Base-by-base conservation (phyloP, 176 grass and related monocot species). In the Panicum miliaceum region DNA sequence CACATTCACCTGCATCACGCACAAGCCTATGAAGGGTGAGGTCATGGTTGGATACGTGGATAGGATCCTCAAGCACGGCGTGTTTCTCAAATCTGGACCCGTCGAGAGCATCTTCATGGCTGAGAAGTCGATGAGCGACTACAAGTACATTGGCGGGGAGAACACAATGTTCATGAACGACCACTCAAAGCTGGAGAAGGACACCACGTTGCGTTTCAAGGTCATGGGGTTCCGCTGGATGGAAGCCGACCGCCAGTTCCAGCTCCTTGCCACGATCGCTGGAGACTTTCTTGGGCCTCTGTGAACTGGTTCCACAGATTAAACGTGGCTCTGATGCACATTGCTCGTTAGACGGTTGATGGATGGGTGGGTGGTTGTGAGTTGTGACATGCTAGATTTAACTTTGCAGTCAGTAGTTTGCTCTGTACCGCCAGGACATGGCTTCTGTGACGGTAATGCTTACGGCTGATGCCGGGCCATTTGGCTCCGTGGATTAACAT, bases 211-310 rank as follows among this genome's bases (percentile, higher is more conserved):
- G 47, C 90, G 93, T 63, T 99, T 96, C 89, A 96, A 92, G 86
- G 89, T 99, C 14, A 58, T 96, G 50, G 96, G 96, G 3, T 88
- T 90, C 23, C 85, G 78, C 81, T 99, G 96, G 96, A 84, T 96
- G 91, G 93, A 99, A 80, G 90, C 89, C 26, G 93, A 96, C 58
- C 88, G 91, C 80, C 87, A 92, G 45, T 99, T 96, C 82, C 96
- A 96, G 84, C 59, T 93, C 46, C 91, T 99, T 3, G 96, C 90
- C 20, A 84, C 96, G 0, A 81, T 99, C 19, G 93, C 93, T 70
- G 91, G 93, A 65, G 90, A 99, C 83, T 99, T 94, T 68, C 96
- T 99, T 0, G 96, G 93, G 18, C 90, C 96, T 2, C 75, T 99
- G 43, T 99, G 85, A 95, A 59, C 84, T 79, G 48, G 32, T 73